phyloP scores from a whole-genome alignment of 352 stramenopile species.

The Phytophthora hibernalis region DNA sequence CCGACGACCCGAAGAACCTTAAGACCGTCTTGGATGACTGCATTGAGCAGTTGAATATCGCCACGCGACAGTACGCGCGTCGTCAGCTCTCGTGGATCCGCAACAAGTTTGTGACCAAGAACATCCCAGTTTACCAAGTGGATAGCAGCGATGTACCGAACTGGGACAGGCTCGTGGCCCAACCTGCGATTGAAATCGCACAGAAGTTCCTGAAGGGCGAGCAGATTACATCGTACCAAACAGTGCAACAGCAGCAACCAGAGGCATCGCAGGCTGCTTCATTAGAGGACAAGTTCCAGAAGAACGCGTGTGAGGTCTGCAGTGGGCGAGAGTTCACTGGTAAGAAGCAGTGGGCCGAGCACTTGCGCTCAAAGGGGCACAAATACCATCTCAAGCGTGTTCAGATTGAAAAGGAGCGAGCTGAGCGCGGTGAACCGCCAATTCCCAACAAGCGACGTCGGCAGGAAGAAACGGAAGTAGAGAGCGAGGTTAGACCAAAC shows the following conservation, averaged over 20 bases:
- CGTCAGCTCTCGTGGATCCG: conserved; percentile 90
- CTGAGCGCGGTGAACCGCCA: conserved; percentile 22
- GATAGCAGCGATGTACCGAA: conserved; percentile 78
- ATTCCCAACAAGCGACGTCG: conserved; percentile 25
- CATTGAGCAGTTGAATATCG: conserved; percentile 81
- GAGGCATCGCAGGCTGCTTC: conserved; percentile 47
- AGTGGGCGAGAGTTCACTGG: conserved; percentile 72
- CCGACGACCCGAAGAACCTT: conserved; percentile 35
- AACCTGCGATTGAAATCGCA: conserved; percentile 72
- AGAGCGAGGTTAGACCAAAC: conserved; percentile 6
- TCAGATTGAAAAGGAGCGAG: conserved; percentile 56
- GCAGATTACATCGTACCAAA: conserved; percentile 40
- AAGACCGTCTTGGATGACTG: conserved; percentile 61
- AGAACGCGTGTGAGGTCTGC: conserved; percentile 69
- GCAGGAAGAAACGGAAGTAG: conserved; percentile 17
- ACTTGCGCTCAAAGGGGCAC: conserved; percentile 84
- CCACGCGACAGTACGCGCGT: conserved; percentile 87
- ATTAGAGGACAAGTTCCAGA: conserved; percentile 66
- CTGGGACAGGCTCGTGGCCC: conserved; percentile 65
- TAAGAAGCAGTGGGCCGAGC: conserved; percentile 71
- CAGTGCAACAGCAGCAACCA: conserved; percentile 58
- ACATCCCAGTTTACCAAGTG: conserved; percentile 87
- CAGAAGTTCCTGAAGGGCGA: conserved; percentile 53
- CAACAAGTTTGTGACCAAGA: conserved; percentile 86
- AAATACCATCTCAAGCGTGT: conserved; percentile 82